Evolutionary conservation across 2,329 filamentous ascomycete species (phyloP), one percentile per base, ranked within the genome.

Genomic region (Sordariomycetes sp.): DNA sequence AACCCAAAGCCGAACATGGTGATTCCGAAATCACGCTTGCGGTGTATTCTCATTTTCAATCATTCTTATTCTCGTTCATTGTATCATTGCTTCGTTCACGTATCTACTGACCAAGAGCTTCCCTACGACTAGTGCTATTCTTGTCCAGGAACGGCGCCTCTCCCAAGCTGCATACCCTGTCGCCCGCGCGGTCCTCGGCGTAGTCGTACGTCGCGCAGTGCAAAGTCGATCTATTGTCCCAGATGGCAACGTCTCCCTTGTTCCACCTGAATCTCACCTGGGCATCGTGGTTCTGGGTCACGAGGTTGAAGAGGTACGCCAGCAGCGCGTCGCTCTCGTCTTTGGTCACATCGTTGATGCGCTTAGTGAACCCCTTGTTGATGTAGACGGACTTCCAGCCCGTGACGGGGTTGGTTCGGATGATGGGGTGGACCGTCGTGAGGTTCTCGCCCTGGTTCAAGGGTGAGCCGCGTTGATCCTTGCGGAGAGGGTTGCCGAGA

Each of bases 131-230:
- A 42, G 47, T 58, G 39, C 54, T 59, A 5, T 48, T 40, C 5
- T 45, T 35, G 32, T 66, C 61, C 16, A 64, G 48, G 38, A 63
- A 66, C 1, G 63, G 63, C 8, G 56, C 58, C 46, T 66, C 63
- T 11, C 63, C 63, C 25, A 66, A 39, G 19, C 57, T 61, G 24
- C 53, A 57, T 1, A 63, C 62, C 1, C 63, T 49, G 36, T 65
- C 57, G 4, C 63, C 63, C n/a, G 53, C 51, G 4, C 63, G 48
- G 2, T 58, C 58, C 5, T 45, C 59, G 19, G 4, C 21, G 10
- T 80, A 81, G 42, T 82, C 79, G 41, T 72, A 78, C 0, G 74
- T 81, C 0, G 74, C 75, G 24, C 67, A 63, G 16, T 26, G 15
- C 11, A 27, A 18, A 63, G 58, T 68, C 20, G 55, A 64, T 33